phyloP scores from a whole-genome alignment of 108 stramenopile species.

The Seminavis robusta region DNA sequence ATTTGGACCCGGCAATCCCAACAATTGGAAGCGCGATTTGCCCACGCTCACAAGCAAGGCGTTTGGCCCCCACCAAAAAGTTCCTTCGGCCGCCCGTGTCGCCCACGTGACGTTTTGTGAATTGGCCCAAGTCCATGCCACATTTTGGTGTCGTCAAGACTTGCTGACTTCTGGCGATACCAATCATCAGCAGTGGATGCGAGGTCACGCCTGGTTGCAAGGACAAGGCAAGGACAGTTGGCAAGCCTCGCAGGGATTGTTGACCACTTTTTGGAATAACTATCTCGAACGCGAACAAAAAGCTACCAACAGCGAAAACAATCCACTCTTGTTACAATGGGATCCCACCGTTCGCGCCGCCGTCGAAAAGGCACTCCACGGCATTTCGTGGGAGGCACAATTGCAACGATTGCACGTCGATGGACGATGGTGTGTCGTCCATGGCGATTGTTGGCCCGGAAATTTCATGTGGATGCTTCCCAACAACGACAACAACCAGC shows the following conservation, averaged over 20 bases:
- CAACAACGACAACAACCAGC: background rate
- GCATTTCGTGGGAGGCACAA: constrained; percentile 40
- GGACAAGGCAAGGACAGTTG: constrained; percentile 23
- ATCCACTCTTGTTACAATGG: constrained; percentile 20
- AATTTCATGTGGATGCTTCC: constrained; percentile 29
- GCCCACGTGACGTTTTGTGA: constrained; percentile 16
- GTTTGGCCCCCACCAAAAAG: background rate
- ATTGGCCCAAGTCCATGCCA: constrained; percentile 32
- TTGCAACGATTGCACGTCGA: constrained; percentile 15
- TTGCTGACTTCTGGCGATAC: constrained; percentile 5
- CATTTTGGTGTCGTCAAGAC: constrained; percentile 32
- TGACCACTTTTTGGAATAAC: constrained; percentile 20
- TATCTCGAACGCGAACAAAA: constrained; percentile 1
- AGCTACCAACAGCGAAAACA: background rate
- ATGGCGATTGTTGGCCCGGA: constrained; percentile 64
- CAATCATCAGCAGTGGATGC: constrained; percentile 12
- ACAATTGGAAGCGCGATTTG: constrained; percentile 32
- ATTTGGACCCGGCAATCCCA: constrained; percentile 45
- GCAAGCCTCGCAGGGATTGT: constrained; percentile 34
- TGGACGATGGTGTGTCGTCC: constrained; percentile 38
- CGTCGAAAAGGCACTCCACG: constrained; percentile 20
- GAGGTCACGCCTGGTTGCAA: constrained; percentile 47
- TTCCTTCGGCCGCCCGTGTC: constrained; percentile 6
- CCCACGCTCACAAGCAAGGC: background rate
- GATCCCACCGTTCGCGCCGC: constrained; percentile 19